Evolutionary conservation across 495 filamentous ascomycete genomes (phyloP).

Genomic region (Aspergillus nanangensis): DNA sequence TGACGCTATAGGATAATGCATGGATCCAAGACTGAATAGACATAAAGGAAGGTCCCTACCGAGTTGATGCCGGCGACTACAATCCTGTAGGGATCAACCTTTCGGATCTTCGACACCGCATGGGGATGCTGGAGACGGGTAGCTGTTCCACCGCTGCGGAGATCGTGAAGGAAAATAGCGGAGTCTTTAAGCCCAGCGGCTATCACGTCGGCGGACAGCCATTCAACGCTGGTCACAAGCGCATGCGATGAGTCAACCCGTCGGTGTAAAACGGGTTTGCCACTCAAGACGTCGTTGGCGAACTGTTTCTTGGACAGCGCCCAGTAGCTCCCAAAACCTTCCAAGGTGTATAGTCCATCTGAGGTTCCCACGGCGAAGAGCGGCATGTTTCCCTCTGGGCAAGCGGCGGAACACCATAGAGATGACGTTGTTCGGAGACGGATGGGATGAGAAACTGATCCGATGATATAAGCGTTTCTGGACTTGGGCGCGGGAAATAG

Average conservation of each 20-base stretch:
- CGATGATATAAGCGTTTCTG: no score
- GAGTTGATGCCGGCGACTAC: slow-evolving; percentile 32
- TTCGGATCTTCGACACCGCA: slow-evolving; percentile 32
- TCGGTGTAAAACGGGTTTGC: slow-evolving; percentile 15
- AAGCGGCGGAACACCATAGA: slow-evolving; percentile 35
- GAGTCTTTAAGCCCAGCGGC: slow-evolving; percentile 34
- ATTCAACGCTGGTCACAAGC: slow-evolving; percentile 34
- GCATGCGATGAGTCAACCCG: slow-evolving; percentile 25
- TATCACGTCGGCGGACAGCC: slow-evolving; percentile 34
- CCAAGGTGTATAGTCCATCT: slow-evolving; percentile 34
- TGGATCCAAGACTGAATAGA: background rate
- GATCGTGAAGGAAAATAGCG: slow-evolving; percentile 32
- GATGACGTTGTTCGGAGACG: slow-evolving; percentile 24
- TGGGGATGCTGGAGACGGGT: slow-evolving; percentile 32
- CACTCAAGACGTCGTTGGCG: slow-evolving; percentile 13
- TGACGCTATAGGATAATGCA: background rate
- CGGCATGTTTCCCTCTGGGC: slow-evolving; percentile 21
- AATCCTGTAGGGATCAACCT: slow-evolving; percentile 32
- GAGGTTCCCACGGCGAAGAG: slow-evolving; percentile 41
- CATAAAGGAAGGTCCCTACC: slow-evolving; percentile 18
- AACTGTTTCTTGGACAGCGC: slow-evolving; percentile 28
- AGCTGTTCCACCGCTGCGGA: slow-evolving; percentile 28
- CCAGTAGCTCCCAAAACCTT: slow-evolving; percentile 27
- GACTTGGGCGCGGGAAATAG: no score
- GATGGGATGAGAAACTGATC: slow-evolving; percentile 26